A percentile compares a stretch with the other conserved stretches of the same genome.
These are phyloP conservation scores for Entomophthora muscae DNA, from an alignment of 371 early-diverging fungal genomes.

Conservation along the genomic window DNA sequence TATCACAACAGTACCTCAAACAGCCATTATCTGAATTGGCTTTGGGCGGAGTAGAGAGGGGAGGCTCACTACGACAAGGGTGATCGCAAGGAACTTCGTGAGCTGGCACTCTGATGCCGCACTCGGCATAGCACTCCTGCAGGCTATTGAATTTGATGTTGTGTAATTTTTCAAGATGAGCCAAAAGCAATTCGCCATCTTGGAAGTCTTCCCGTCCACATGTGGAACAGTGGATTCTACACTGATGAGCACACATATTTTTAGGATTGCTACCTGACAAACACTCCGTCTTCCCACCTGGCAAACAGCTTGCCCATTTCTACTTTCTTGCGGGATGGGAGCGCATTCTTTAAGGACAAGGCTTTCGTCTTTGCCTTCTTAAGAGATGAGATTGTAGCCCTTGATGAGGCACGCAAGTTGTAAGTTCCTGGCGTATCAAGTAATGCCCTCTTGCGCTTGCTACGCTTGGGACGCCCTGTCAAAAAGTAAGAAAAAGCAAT, in stretches of 20 bases:
- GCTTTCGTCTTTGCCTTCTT: too few relatives aligned
- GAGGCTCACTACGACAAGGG: background rate
- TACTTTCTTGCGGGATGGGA: too few relatives aligned
- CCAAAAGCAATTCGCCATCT: conserved; percentile 53
- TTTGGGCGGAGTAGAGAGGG: background rate
- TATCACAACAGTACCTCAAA: background rate
- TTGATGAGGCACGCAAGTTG: too few relatives aligned
- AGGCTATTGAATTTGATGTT: conserved; percentile 38
- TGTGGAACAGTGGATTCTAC: conserved; percentile 12
- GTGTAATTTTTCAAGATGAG: conserved; percentile 51
- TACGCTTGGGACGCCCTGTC: too few relatives aligned
- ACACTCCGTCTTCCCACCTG: background rate
- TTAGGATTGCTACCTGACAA: background rate
- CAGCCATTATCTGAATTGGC: too few relatives aligned
- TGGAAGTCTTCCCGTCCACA: conserved; percentile 34
- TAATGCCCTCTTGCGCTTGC: too few relatives aligned
- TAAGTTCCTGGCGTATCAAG: too few relatives aligned
- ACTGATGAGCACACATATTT: background rate
- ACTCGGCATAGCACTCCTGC: conserved; percentile 37
- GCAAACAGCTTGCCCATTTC: background rate
- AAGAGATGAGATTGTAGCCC: too few relatives aligned
- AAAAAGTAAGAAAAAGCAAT: too few relatives aligned
- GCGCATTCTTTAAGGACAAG: too few relatives aligned
- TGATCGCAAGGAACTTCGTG: conserved; percentile 1
- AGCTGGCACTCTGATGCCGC: conserved; percentile 33